phyloP scores from a whole-genome alignment of 176 grass and related monocot genomes.

The Carex pumila region DNA sequence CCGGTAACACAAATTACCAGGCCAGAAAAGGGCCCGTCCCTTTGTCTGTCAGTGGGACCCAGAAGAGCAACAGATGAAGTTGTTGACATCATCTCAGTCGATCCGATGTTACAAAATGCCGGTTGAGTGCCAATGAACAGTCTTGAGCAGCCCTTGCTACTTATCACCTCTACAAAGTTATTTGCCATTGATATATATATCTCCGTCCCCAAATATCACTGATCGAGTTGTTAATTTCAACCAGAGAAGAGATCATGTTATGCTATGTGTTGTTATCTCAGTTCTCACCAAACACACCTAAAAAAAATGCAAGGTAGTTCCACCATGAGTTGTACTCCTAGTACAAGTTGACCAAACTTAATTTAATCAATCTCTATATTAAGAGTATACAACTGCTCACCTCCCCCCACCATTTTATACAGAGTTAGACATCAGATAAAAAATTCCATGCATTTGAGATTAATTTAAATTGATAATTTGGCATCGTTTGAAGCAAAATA shows the following conservation, averaged over 20 bases:
- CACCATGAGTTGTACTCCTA: not conserved
- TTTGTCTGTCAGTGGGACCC: not conserved
- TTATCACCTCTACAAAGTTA: constrained; percentile 63
- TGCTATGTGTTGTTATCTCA: constrained; percentile 9
- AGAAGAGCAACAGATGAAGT: constrained; percentile 27
- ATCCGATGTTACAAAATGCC: constrained; percentile 31
- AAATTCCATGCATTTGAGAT: not conserved
- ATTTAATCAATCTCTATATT: not conserved
- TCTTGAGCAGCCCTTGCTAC: constrained; percentile 78
- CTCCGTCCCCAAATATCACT: constrained; percentile 11
- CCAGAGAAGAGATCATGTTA: constrained; percentile 12
- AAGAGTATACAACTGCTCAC: not conserved
- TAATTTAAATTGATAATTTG: not conserved
- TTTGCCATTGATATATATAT: constrained; percentile 39
- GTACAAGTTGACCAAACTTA: constrained; percentile 1
- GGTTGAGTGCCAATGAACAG: constrained; percentile 54
- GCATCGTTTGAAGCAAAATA: not conserved
- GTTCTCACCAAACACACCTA: constrained; percentile 17
- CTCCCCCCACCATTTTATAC: not conserved
- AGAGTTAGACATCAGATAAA: not conserved
- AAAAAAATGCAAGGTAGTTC: constrained; percentile 2
- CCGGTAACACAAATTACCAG: constrained; percentile 89
- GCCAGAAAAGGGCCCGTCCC: constrained; percentile 60
- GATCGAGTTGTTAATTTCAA: not conserved
- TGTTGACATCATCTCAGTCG: constrained; percentile 37